Evolutionary conservation across 116 monocot genomes (phyloP).

Genomic region (Cymodocea nodosa): DNA sequence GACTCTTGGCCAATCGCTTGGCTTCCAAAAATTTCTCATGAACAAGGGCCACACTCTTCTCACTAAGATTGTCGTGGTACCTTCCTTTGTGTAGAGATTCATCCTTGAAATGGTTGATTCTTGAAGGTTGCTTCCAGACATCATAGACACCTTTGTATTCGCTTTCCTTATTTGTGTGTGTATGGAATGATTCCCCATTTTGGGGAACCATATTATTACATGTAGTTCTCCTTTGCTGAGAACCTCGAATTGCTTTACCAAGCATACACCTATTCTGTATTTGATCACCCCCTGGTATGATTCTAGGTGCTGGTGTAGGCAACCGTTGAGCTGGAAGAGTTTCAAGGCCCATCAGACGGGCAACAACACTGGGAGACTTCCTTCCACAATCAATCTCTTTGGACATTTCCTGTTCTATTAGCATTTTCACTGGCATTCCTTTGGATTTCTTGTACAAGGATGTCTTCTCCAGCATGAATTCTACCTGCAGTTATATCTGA

Average conservation of each 20-base stretch:
- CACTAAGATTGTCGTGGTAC: slow-evolving; percentile 17
- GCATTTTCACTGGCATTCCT: slow-evolving; percentile 61
- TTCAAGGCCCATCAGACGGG: slow-evolving; percentile 90
- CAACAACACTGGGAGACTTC: slow-evolving; percentile 56
- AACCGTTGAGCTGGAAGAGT: slow-evolving; percentile 24
- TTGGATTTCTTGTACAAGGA: slow-evolving; percentile 30
- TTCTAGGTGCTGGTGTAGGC: slow-evolving; percentile 15
- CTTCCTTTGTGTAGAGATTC: slow-evolving; percentile 14
- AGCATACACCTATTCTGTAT: slow-evolving; percentile 1
- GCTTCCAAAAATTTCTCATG: slow-evolving; percentile 88
- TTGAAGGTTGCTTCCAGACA: slow-evolving; percentile 33
- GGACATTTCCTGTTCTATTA: slow-evolving; percentile 75
- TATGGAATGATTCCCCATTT: slow-evolving; percentile 2
- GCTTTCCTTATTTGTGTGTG: slow-evolving; percentile 10
- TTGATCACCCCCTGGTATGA: slow-evolving; percentile 8
- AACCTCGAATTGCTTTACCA: slow-evolving; percentile 10
- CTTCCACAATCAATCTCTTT: slow-evolving; percentile 37
- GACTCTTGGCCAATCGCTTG: slow-evolving; percentile 60
- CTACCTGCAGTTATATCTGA: slow-evolving; percentile 21
- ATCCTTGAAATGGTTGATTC: slow-evolving; percentile 11
- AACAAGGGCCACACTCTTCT: slow-evolving; percentile 67
- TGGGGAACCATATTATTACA: slow-evolving; percentile 10
- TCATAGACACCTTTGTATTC: slow-evolving; percentile 53
- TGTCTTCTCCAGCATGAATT: slow-evolving; percentile 17
- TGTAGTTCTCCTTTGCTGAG: slow-evolving; percentile 8